Evolutionary conservation across 441 rosid genomes (phyloP), one percentile per base, ranked within the genome.

Genomic region (Hura crepitans): DNA sequence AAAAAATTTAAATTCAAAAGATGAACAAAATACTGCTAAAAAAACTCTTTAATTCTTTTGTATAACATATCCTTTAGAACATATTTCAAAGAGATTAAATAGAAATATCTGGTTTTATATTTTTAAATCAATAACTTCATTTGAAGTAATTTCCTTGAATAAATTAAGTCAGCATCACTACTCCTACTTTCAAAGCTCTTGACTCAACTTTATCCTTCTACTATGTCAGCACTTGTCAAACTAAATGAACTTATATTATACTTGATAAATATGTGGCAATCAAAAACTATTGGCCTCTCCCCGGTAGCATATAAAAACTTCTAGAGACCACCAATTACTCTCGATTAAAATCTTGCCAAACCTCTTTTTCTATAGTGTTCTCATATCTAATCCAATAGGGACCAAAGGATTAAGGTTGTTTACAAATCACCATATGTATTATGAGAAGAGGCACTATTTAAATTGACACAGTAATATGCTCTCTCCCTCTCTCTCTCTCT

Each of bases 241-340:
- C 71, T 56, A 46, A 63, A 57, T 28, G 46, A 47, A n/a, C 65
- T 43, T 50, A 66, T 57, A 69, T 33, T 45, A 61, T 59, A 59
- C 35, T 35, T 56, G 62, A 69, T 63, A 57, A 71, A 56, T 74
- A 68, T 42, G 70, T 49, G 72, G 77, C 75, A 71, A 71, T 58
- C 50, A 23, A 65, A 71, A 67, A 65, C 74, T n/a, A 67, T 13
- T 73, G 70, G 74, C 65, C 68, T 47, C 65, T 58, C 59, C 62
- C 37, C 69, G 58, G 68, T 64, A 63, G 67, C 30, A 72, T 31
- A 59, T 25, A 11, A 10, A 46, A 28, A 43, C 70, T 65, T 50
- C 73, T 47, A 66, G 75, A n/a, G 75, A 75, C 81, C 84, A 72
- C 72, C 50, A 64, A 71, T 55, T 74, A 42, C 25, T 68, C 64